Conservation (phyloP, 2,329 filamentous ascomycete genomes). For the Aspergillus fijiensis region DNA sequence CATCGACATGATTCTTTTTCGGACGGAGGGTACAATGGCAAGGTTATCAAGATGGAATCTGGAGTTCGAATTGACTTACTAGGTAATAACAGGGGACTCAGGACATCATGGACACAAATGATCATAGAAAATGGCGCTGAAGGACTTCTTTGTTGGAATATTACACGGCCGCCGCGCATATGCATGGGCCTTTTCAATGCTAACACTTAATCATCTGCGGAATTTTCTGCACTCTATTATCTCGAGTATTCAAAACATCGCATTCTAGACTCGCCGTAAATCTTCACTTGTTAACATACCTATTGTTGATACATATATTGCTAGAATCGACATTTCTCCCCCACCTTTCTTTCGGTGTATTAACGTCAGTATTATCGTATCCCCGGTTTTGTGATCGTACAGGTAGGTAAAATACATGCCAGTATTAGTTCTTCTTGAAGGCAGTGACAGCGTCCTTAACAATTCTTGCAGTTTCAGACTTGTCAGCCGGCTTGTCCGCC, state of each 20-base stretch:
- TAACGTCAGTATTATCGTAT: too few species aligned
- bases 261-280: too few species aligned
- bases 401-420: slow-evolving; percentile 22
- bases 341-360: too few species aligned
- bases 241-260: too few species aligned
- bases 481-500: slow-evolving; percentile 46
- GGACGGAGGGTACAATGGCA: background rate
- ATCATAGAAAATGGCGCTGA: slow-evolving; percentile 3
- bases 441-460: slow-evolving; percentile 38
- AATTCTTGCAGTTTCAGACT: slow-evolving; percentile 42
- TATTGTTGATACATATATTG: too few species aligned
- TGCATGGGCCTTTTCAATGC: background rate
- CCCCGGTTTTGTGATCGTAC: slow-evolving; percentile 20
- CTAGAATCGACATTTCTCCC: too few species aligned
- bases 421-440: slow-evolving; percentile 9
- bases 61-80: slow-evolving; percentile 5
- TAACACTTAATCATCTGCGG: background rate
- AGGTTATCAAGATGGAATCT: background rate
- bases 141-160: background rate
- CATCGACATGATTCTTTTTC: background rate
- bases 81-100: background rate
- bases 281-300: too few species aligned
- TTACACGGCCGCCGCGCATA: background rate
- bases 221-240: background rate
- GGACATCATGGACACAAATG: background rate